Conservation (phyloP, 805 yeast species). For the Sugiyamaella marilandica region DNA sequence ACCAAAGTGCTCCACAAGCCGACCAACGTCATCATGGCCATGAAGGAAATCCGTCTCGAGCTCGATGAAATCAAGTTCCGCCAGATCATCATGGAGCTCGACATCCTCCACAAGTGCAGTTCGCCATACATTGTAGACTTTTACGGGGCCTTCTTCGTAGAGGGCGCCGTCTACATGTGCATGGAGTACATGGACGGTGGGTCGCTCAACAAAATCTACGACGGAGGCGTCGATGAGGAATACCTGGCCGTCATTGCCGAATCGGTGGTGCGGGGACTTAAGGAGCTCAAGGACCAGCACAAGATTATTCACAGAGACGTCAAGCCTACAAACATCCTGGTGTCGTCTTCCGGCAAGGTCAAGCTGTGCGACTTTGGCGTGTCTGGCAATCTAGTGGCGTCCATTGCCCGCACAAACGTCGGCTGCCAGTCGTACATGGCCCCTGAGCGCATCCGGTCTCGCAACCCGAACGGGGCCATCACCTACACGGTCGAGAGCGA, state of each 20-base stretch:
- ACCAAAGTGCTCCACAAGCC: slow-evolving; percentile 91
- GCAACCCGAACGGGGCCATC: slow-evolving; percentile 28
- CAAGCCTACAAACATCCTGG: slow-evolving; percentile 89
- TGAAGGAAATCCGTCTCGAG: slow-evolving; percentile 93
- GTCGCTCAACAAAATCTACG: slow-evolving; percentile 80
- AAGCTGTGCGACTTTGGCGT: slow-evolving; percentile 96
- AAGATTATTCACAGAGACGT: slow-evolving; percentile 95
- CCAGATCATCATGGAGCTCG: slow-evolving; percentile 94
- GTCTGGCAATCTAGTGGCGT: slow-evolving; percentile 89
- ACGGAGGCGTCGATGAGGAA: slow-evolving; percentile 70
- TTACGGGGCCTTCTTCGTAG: slow-evolving; percentile 95
- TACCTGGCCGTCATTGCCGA: slow-evolving; percentile 76
- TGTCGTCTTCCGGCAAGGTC: slow-evolving; percentile 77
- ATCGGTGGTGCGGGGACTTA: slow-evolving; percentile 74
- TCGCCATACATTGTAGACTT: slow-evolving; percentile 92
- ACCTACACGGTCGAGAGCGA: slow-evolving; percentile 87
- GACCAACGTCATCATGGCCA: slow-evolving; percentile 88
- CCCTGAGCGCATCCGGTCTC: slow-evolving; percentile 82
- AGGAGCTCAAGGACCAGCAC: slow-evolving; percentile 79
- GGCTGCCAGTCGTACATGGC: slow-evolving; percentile 99
- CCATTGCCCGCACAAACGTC: slow-evolving; percentile 89
- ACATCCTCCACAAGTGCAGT: slow-evolving; percentile 84
- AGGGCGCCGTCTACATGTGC: slow-evolving; percentile 97
- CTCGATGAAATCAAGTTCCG: slow-evolving; percentile 90
- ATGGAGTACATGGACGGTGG: slow-evolving; percentile 98